Conservation (phyloP, 148 eudicot species). For the Euryodendron excelsum region DNA sequence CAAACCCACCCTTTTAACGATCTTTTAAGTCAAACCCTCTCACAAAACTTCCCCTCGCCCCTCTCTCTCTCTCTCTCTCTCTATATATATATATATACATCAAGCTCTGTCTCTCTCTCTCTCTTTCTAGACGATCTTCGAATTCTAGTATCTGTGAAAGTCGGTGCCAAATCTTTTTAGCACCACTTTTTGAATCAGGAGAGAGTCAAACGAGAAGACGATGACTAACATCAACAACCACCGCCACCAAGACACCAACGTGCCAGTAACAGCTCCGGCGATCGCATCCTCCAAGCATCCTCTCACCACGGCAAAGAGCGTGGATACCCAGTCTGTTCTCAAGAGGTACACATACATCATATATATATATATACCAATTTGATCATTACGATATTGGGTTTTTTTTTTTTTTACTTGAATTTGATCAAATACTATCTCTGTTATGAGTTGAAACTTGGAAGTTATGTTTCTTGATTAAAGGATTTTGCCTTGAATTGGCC, state of each 20-base stretch:
- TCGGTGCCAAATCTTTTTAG: no score
- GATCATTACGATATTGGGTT: background rate
- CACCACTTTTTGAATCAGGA: no score
- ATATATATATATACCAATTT: background rate
- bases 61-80: background rate
- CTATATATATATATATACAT: background rate
- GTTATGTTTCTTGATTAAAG: no score
- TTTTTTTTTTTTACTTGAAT: no score
- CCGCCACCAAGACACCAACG: slow-evolving; percentile 35
- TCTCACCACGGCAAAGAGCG: slow-evolving; percentile 40
- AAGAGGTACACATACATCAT: slow-evolving; percentile 46
- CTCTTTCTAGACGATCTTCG: no score
- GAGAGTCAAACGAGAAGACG: slow-evolving; percentile 18
- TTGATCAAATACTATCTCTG: no score
- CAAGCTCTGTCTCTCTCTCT: background rate
- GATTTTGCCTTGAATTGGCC: no score
- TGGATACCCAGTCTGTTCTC: slow-evolving; percentile 81
- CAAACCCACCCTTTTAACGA: background rate
- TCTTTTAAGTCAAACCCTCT: background rate
- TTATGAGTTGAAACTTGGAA: no score
- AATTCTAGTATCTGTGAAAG: no score
- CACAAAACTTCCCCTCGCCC: background rate
- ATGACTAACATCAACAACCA: slow-evolving; percentile 39
- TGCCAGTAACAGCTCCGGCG: slow-evolving; percentile 28
- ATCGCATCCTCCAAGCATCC: slow-evolving; percentile 48